Conservation (phyloP, 176 grass and related monocot genomes). For the Elymus sibiricus region DNA sequence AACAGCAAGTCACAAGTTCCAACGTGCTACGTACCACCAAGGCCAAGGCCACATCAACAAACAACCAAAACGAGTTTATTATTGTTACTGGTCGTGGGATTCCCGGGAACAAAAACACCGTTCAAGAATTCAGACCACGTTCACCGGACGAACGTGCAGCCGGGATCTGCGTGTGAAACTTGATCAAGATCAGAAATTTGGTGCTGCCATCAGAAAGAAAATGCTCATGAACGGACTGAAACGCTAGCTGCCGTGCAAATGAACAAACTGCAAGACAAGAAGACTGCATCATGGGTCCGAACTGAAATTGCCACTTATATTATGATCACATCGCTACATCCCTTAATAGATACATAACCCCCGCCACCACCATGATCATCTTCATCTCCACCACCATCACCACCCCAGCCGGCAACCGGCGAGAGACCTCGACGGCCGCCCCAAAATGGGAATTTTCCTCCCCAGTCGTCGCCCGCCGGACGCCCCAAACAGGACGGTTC, state of each 20-base stretch:
- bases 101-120: neutral
- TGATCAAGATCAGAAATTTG: neutral
- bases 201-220: neutral
- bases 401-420: conserved; percentile 20
- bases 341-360: conserved; percentile 51
- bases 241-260: neutral
- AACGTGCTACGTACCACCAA: neutral
- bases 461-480: conserved; percentile 35
- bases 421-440: conserved; percentile 46
- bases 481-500: neutral
- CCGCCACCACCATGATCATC: neutral
- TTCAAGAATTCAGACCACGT: neutral
- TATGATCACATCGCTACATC: conserved; percentile 47
- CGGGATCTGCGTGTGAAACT: neutral
- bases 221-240: neutral
- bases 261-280: neutral
- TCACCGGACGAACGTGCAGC: neutral
- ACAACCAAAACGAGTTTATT: conserved; percentile 24
- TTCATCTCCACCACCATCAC: neutral
- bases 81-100: neutral
- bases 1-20: conserved; percentile 42
- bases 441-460: conserved; percentile 44
- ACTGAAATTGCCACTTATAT: conserved; percentile 40
- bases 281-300: conserved; percentile 20
- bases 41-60: conserved; percentile 27